Evolutionary conservation across 768 basidiomycete genomes (phyloP), one percentile per base, ranked within the genome.

Genomic region (Serendipita sp.): DNA sequence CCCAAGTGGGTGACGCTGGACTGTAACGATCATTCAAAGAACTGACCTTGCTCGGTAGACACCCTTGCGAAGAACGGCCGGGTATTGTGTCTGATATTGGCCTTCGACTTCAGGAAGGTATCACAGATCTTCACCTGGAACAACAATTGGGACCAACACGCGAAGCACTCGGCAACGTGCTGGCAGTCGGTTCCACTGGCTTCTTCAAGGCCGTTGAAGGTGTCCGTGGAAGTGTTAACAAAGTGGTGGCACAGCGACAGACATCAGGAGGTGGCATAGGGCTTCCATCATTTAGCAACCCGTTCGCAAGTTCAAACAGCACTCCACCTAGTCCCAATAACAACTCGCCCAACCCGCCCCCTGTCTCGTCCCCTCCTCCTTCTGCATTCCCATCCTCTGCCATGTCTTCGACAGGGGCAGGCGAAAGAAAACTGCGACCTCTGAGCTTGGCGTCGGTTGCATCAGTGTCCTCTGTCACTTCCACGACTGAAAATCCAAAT

Each of bases 141-240:
- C 88, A 96, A 73, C 91, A 93, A 69, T 81, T 96, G n/a, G 92
- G 86, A 3, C 92, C 95, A 1, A 88, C 93, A 0, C 82, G 91
- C 5, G 93, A 97, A 73, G 96, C 88, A 2, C 84, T 96, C 47
- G 82, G 85, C 5, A 80, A 85, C 36, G 92, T 91, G 0, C 69
- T 93, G 54, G 81, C 79, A 0, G 81, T 78, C 4, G 86, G 91
- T 30, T 89, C 91, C 2, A 80, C 86, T 15, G 85, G 81, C 68
- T 84, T 96, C 68, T 85, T 94, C 76, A 91, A 88, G 69, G 92
- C 92, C 0, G 85, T 96, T 4, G 91, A 93, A 70, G 91, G 91
- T 44, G 89, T 95, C 10, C 80, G 85, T 44, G 91, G 83, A 38
- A 70, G 76, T 15, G 64, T 68, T 3, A 62, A 64, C n/a, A 58